A percentile compares a stretch with the other conserved stretches of the same genome.
These are phyloP conservation scores for Ogataea degrootiae DNA, from an alignment of 805 yeast genomes.

Conservation along the genomic window DNA sequence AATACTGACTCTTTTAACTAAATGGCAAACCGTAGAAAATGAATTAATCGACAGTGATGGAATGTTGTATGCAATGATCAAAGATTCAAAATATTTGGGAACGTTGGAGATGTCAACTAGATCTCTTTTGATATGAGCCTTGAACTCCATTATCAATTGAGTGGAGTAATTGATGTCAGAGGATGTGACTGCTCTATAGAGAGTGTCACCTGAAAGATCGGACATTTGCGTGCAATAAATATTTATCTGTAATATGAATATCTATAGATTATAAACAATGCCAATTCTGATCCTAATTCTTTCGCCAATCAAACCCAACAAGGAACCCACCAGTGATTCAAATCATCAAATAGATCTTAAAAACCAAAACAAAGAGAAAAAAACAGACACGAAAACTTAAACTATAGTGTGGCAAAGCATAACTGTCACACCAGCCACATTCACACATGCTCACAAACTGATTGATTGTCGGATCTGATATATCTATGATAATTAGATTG, in stretches of 20 bases:
- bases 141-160: slow-evolving; percentile 33
- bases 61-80: slow-evolving; percentile 41
- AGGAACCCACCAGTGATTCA: too few species aligned
- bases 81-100: slow-evolving; percentile 45
- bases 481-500: too few species aligned
- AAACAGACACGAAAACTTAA: background rate
- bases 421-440: background rate
- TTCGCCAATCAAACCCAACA: too few species aligned
- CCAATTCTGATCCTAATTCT: too few species aligned
- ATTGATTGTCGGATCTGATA: too few species aligned
- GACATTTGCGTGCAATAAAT: slow-evolving; percentile 8
- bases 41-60: slow-evolving; percentile 37
- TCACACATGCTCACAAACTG: background rate
- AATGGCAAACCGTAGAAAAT: slow-evolving; percentile 50
- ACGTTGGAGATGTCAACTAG: slow-evolving; percentile 46
- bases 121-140: slow-evolving; percentile 52
- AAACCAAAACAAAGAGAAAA: background rate
- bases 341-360: too few species aligned
- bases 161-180: slow-evolving; percentile 15
- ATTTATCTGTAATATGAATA: too few species aligned
- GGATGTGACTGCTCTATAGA: slow-evolving; percentile 22
- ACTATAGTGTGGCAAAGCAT: background rate
- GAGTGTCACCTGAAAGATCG: slow-evolving; percentile 19
- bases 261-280: too few species aligned
- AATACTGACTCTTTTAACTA: slow-evolving; percentile 53